These are phyloP conservation scores for Fusarium floridanum DNA, from an alignment of 2,329 filamentous ascomycete species.

Conservation along the genomic window DNA sequence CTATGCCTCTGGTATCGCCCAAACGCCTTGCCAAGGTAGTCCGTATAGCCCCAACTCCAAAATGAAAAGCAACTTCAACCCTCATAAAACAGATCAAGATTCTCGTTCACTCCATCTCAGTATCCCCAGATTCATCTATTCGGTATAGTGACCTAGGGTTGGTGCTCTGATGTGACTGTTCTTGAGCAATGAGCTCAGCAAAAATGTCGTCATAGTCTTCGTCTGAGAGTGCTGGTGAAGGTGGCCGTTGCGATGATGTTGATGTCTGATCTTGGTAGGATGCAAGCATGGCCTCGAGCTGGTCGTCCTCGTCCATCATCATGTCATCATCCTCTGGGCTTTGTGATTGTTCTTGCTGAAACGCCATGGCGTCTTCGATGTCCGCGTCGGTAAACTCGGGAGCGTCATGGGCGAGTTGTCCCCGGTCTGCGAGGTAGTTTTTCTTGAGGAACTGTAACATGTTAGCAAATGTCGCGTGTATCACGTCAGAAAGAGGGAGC, in stretches of 20 bases:
- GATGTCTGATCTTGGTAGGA: constrained; percentile 55
- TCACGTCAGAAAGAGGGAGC: neutral
- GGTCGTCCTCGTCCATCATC: constrained; percentile 70
- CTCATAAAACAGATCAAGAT: neutral
- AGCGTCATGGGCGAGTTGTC: constrained; percentile 52
- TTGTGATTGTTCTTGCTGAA: constrained; percentile 46
- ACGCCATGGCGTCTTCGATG: constrained; percentile 62
- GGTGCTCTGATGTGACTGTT: constrained; percentile 36
- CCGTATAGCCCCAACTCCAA: constrained; percentile 38
- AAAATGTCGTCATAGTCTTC: constrained; percentile 76
- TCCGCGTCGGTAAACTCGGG: constrained; percentile 62
- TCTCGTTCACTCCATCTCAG: constrained; percentile 28
- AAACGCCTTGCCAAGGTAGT: constrained; percentile 37
- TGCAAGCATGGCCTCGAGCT: constrained; percentile 69
- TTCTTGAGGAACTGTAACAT: constrained; percentile 52
- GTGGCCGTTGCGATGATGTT: constrained; percentile 43
- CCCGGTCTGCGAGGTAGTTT: constrained; percentile 50
- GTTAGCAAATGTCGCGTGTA: constrained; percentile 16
- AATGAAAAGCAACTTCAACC: constrained; percentile 14
- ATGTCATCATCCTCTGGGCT: constrained; percentile 57
- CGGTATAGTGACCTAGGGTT: constrained; percentile 50
- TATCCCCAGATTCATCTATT: constrained; percentile 62
- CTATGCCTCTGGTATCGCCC: constrained; percentile 33
- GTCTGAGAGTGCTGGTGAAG: constrained; percentile 59
- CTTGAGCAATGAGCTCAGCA: constrained; percentile 53